A percentile compares a stretch with the other conserved stretches of the same genome.
Evolutionary conservation across 2,329 filamentous ascomycete species (phyloP).

Genomic region (Berkeleyomyces basicola): DNA sequence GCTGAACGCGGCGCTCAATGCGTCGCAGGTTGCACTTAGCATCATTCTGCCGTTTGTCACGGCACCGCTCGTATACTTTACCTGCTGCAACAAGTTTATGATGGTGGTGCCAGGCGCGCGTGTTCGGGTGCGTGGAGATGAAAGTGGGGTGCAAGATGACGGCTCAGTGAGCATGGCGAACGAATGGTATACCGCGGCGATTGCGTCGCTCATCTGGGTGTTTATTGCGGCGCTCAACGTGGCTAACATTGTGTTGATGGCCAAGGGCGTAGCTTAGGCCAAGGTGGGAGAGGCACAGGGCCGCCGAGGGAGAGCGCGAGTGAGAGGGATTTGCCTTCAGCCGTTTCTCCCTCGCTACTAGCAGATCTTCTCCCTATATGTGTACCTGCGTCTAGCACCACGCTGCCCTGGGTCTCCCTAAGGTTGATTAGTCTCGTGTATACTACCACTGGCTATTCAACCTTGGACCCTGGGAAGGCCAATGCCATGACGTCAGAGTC

Average conservation of each 20-base stretch:
- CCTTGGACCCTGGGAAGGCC: neutral
- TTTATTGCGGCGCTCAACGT: slow-evolving; percentile 65
- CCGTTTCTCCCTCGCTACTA: neutral
- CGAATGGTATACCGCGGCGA: slow-evolving; percentile 41
- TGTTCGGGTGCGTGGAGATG: slow-evolving; percentile 21
- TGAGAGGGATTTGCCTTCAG: neutral
- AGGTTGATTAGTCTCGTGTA: neutral
- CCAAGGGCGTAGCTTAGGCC: slow-evolving; percentile 15
- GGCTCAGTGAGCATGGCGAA: slow-evolving; percentile 49
- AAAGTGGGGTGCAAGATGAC: slow-evolving; percentile 11
- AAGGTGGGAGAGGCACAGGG: neutral
- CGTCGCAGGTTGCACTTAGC: slow-evolving; percentile 60
- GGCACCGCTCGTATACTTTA: slow-evolving; percentile 73
- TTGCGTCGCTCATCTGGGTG: slow-evolving; percentile 49
- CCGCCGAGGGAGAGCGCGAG: neutral
- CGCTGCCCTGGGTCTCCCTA: neutral
- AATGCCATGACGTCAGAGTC: neutral
- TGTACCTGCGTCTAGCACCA: neutral
- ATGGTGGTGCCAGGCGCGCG: slow-evolving; percentile 37
- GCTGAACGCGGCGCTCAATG: slow-evolving; percentile 55
- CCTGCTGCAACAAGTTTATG: slow-evolving; percentile 66
- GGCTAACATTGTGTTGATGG: slow-evolving; percentile 50
- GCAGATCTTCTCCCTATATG: neutral
- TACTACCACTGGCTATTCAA: neutral
- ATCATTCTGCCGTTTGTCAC: slow-evolving; percentile 70